Evolutionary conservation across 2,329 filamentous ascomycete species (phyloP).

Genomic region (Tolypocladium tundrense): DNA sequence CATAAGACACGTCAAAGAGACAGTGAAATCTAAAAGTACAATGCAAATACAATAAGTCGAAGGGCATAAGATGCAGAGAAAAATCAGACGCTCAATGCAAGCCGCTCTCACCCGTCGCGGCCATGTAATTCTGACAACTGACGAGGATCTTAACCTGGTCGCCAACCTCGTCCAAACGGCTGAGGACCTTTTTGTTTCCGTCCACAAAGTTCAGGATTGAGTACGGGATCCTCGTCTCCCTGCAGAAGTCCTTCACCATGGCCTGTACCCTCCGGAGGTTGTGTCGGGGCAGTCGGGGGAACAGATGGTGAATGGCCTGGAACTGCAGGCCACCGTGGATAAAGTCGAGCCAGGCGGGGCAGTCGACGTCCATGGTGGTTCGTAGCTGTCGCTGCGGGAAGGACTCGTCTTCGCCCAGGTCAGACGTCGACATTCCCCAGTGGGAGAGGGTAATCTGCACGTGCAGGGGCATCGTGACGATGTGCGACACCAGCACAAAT

Average conservation of each 20-base stretch:
- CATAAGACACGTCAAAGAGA: background rate
- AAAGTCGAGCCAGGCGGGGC: conserved; percentile 79
- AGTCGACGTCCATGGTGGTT: conserved; percentile 90
- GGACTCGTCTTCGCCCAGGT: conserved; percentile 73
- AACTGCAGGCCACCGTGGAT: conserved; percentile 85
- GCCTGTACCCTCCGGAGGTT: conserved; percentile 68
- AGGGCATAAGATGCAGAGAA: too few species aligned
- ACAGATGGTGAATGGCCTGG: conserved; percentile 80
- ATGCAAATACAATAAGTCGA: background rate
- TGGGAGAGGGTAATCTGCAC: conserved; percentile 87
- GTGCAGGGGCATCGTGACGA: conserved; percentile 72
- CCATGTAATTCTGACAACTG: conserved; percentile 48
- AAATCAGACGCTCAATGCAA: background rate
- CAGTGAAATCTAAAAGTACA: background rate
- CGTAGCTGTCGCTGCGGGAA: conserved; percentile 87
- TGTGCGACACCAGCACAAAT: conserved; percentile 72
- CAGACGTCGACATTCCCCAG: conserved; percentile 86
- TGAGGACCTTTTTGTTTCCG: conserved; percentile 72
- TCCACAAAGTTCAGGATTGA: conserved; percentile 77
- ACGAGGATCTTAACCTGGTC: conserved; percentile 68
- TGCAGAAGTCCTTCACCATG: conserved; percentile 71
- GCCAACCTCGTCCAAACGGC: conserved; percentile 65
- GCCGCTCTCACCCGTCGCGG: background rate
- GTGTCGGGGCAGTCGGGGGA: conserved; percentile 72
- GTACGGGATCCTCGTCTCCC: conserved; percentile 75